phyloP scores from a whole-genome alignment of 768 basidiomycete genomes.

The Lentinula raphanica region DNA sequence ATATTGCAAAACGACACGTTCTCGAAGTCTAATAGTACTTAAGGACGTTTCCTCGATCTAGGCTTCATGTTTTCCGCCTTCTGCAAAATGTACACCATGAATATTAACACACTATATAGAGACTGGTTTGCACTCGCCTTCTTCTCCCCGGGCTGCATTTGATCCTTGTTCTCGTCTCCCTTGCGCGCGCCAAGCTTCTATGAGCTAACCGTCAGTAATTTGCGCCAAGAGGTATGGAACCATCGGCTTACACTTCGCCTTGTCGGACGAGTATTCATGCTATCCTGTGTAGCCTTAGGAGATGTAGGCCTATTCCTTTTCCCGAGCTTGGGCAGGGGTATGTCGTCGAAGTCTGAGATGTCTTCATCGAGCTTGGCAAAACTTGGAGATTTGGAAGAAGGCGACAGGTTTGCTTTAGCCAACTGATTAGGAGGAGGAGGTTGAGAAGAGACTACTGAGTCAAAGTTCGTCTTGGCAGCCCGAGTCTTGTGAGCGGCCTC shows the following conservation, averaged over 20 bases:
- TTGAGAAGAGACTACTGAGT: neutral
- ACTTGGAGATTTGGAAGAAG: neutral
- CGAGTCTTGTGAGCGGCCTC: neutral
- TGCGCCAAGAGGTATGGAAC: neutral
- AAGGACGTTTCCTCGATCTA: neutral
- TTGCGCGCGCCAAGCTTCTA: neutral
- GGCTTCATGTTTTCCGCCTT: neutral
- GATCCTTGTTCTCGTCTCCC: neutral
- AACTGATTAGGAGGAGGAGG: neutral
- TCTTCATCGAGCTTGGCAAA: conserved; percentile 6
- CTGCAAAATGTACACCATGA: neutral
- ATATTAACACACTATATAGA: neutral
- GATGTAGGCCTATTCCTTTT: neutral
- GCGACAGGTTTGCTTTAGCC: neutral
- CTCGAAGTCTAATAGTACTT: neutral
- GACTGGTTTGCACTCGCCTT: neutral
- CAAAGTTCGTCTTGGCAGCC: too few relatives aligned
- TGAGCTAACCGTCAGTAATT: neutral
- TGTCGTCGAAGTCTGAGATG: conserved; percentile 6
- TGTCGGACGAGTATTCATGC: neutral
- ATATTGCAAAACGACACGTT: too few relatives aligned
- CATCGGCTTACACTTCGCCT: neutral
- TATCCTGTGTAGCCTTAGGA: neutral
- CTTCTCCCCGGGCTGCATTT: neutral
- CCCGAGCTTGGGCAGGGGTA: neutral